phyloP scores from a whole-genome alignment of 192 early-diverging fungal genomes.

The Geranomyces variabilis region DNA sequence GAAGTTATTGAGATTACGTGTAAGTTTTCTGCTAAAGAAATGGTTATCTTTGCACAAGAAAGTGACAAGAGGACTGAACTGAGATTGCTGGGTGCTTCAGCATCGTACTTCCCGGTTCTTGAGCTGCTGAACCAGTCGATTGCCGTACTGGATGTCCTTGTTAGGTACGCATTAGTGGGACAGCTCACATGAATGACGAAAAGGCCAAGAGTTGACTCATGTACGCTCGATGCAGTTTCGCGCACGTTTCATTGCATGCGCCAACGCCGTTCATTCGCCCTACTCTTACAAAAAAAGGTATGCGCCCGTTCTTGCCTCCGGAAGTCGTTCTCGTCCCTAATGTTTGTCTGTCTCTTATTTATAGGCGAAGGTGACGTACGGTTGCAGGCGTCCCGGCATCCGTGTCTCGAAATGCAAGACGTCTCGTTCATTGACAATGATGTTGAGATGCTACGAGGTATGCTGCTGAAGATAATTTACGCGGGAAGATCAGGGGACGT shows the following conservation, averaged over 20 bases:
- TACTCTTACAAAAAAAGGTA: conserved; percentile 14
- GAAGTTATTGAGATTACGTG: conserved; percentile 87
- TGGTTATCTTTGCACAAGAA: conserved; percentile 7
- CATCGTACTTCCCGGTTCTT: conserved; percentile 80
- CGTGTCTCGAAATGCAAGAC: conserved; percentile 92
- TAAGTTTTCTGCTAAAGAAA: conserved; percentile 31
- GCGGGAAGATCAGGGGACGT: too few species aligned
- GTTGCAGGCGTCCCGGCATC: conserved; percentile 79
- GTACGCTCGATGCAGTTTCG: conserved; percentile 63
- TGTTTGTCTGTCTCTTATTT: too few species aligned
- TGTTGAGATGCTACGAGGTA: conserved; percentile 72
- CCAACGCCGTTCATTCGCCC: conserved; percentile 86
- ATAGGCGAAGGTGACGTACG: conserved; percentile 67
- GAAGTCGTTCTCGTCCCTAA: too few species aligned
- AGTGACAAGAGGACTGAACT: background rate
- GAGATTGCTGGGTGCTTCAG: too few species aligned
- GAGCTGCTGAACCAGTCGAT: conserved; percentile 76
- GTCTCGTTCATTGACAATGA: conserved; percentile 95
- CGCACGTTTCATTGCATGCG: conserved; percentile 81
- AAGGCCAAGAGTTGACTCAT: background rate
- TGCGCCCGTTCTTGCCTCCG: too few species aligned
- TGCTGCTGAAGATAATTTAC: too few species aligned
- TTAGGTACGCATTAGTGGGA: conserved; percentile 57
- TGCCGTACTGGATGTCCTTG: conserved; percentile 85
- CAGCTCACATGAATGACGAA: too few species aligned